Evolutionary conservation across 345 rosid species (phyloP), one percentile per base, ranked within the genome.

Genomic region (Garcia nutans): DNA sequence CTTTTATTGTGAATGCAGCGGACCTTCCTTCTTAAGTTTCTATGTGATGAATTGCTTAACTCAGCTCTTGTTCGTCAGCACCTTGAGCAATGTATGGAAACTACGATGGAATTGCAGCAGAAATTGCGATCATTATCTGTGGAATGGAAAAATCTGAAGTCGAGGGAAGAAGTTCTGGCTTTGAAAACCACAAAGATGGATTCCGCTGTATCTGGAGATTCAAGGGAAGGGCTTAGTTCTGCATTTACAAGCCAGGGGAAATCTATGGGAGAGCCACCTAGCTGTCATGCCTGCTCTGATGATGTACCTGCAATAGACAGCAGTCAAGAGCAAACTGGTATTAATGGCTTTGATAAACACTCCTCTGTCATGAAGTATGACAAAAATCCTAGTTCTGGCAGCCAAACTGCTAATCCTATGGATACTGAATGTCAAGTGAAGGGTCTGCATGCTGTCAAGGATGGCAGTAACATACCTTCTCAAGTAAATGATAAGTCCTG

Each of bases 31-130:
- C 89, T 93, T 52, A 93, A 90, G 88, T 85, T 90, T 82, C 85
- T 96, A 62, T 87, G 98, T 77, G 99, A 93, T 84, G 99, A 93
- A 78, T 84, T 96, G 70, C 97, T 96, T 54, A 90, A 84, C 83
- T 82, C 99, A 66, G 81, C 93, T 72, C 86, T 90, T 71, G 81
- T 93, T 74, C 97, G 82, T 79, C 99, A 91, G 82, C 96, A 93
- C 87, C 93, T 96, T 23, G 99, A 96, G 88, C 98, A 88, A 20
- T 96, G 93, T 70, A 83, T 88, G 17, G 98, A 96, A 84, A 76
- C 86, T 68, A 82, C 86, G 31, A 83, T 82, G 73, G 99, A 96
- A 74, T 78, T 90, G 79, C 98, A 90, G 86, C 99, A 93, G 88
- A 93, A 88, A 78, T 82, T 96, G 79, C 96, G 99, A 9, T 85